These are phyloP conservation scores for Helianthus annuus DNA, from an alignment of 129 eudicot species.

Conservation along the genomic window DNA sequence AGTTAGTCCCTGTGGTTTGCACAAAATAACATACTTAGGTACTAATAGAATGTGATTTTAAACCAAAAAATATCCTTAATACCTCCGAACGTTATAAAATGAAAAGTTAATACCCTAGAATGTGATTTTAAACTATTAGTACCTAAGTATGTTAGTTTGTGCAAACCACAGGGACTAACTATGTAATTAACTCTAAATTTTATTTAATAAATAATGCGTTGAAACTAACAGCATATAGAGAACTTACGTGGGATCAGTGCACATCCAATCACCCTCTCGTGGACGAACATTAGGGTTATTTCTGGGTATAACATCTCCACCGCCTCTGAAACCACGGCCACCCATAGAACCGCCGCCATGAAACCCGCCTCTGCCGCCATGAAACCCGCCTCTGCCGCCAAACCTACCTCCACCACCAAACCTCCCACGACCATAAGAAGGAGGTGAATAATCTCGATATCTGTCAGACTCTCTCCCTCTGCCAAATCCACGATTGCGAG, in stretches of 20 bases:
- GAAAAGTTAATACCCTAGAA: too few species aligned
- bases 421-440: slow-evolving; percentile 73
- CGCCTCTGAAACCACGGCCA: slow-evolving; percentile 59
- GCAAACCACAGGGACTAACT: too few species aligned
- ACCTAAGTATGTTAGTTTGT: too few species aligned
- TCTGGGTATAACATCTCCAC: slow-evolving; percentile 61
- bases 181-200: too few species aligned
- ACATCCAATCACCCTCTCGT: slow-evolving; percentile 94
- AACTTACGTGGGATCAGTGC: slow-evolving; percentile 85
- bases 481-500: slow-evolving; percentile 73
- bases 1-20: too few species aligned
- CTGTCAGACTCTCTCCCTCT: slow-evolving; percentile 74
- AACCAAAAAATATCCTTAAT: too few species aligned
- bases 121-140: too few species aligned
- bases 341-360: slow-evolving; percentile 46
- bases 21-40: too few species aligned
- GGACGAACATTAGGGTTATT: slow-evolving; percentile 93
- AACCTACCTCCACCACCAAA: slow-evolving; percentile 61
- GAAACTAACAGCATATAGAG: background rate
- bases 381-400: slow-evolving; percentile 51
- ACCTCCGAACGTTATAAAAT: too few species aligned
- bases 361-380: slow-evolving; percentile 61
- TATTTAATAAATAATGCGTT: background rate
- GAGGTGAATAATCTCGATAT: slow-evolving; percentile 75
- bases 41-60: too few species aligned